These are phyloP conservation scores for Cordyceps tenuipes DNA, from an alignment of 2,329 filamentous ascomycete genomes.

Conservation along the genomic window DNA sequence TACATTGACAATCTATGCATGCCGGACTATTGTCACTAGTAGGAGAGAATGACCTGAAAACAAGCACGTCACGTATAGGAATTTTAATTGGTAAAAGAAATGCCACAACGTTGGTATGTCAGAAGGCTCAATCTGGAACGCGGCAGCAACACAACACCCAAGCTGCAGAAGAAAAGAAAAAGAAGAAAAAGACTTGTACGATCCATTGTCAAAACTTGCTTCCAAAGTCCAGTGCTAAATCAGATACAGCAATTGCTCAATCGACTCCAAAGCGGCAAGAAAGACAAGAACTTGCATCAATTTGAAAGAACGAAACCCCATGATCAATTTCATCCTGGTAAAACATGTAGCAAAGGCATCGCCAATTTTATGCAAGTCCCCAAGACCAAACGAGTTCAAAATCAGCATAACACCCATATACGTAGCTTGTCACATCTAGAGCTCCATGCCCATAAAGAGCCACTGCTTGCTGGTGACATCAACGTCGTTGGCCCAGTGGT, in stretches of 20 bases:
- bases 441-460: conserved; percentile 84
- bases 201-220: not conserved
- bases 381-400: not conserved
- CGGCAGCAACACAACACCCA: not conserved
- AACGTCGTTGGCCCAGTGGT: conserved; percentile 59
- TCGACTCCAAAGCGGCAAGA: not conserved
- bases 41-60: too few relatives aligned
- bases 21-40: too few relatives aligned
- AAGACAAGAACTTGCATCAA: not conserved
- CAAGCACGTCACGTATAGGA: too few relatives aligned
- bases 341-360: not conserved
- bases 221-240: conserved; percentile 9
- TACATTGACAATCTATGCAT: too few relatives aligned
- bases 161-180: not conserved
- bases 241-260: not conserved
- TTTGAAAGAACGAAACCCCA: conserved; percentile 10
- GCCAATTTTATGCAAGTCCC: not conserved
- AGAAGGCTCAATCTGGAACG: not conserved
- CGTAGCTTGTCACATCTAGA: conserved; percentile 37
- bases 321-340: conserved; percentile 12
- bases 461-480: conserved; percentile 68
- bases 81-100: not conserved
- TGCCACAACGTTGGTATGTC: not conserved
- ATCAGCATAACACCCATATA: not conserved
- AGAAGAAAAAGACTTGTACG: not conserved